Base-by-base conservation (phyloP, 257 asterid genomes). In the Schizonepeta tenuifolia region DNA sequence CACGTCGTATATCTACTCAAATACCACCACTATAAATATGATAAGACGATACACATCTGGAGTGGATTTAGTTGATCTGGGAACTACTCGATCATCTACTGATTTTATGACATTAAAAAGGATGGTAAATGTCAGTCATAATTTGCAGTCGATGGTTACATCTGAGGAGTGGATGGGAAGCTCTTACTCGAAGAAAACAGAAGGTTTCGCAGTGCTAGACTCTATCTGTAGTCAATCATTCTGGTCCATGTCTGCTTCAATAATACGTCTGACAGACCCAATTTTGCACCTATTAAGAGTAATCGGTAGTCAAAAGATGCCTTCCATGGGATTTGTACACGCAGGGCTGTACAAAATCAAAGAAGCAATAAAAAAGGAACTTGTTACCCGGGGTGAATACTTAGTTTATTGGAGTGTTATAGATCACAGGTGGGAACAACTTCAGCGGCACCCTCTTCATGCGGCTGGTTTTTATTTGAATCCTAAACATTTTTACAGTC, bases 391-490 rank as follows among this genome's bases (percentile, higher is more conserved):
- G 78, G 85, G 79, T 56, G 92, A 88, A 13, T 94, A 89, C 68
- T 77, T 76, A 21, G 67, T 72, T 74, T 94, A 89, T 84, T 91
- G 96, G 97, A 77, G 81, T n/a, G 89, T 94, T 33, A 94, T 94
- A 28, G 94, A 88, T 83, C 85, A 79, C 43, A 81, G 96, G 79
- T 94, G 99, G 97, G 93, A 87, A 63, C 90, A 73, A 63, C 97
- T 91, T 67, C 83, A 83, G 36, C 80, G 80, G 1, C 91, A 94
- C 79, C 97, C 97, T 61, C 97, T 94, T 78, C 90, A 83, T 53
- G 96, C 87, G 0, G 96, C 98, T 11, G 99, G 97, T 73, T 91
- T 94, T 71, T 91, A 89, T 83, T 86, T 94, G 43, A 94, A 94
- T 76, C 97, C 99, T 4, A 94, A 84, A 74, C 90, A 86, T 70